phyloP scores from a whole-genome alignment of 192 early-diverging fungal species.

The Gaertneriomyces semiglobifer region DNA sequence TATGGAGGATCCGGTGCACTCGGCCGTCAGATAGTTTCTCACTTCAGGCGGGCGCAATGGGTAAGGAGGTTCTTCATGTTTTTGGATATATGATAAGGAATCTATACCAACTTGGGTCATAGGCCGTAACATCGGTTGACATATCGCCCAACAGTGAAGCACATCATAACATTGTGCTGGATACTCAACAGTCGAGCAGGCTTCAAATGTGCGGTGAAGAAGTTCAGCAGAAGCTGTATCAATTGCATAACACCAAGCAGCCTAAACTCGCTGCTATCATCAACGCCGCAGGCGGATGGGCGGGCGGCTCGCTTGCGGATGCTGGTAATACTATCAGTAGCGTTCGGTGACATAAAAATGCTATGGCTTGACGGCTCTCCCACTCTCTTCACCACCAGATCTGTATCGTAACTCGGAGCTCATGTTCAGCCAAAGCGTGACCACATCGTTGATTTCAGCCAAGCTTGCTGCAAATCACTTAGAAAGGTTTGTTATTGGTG shows the following conservation, averaged over 20 bases:
- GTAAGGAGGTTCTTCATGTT: slow-evolving; percentile 37
- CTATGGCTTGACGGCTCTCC: not conserved
- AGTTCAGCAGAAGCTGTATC: slow-evolving; percentile 36
- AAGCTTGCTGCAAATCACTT: slow-evolving; percentile 71
- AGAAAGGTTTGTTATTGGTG: slow-evolving; percentile 51
- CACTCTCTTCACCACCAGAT: slow-evolving; percentile 8
- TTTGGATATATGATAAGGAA: not conserved
- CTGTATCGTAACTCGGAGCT: slow-evolving; percentile 68
- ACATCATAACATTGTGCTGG: slow-evolving; percentile 64
- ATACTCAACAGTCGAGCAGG: slow-evolving; percentile 27
- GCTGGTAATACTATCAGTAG: slow-evolving; percentile 34
- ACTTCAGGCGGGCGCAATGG: slow-evolving; percentile 73
- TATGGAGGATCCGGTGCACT: slow-evolving; percentile 92
- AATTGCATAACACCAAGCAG: slow-evolving; percentile 21
- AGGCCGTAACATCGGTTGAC: slow-evolving; percentile 79
- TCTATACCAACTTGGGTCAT: slow-evolving; percentile 1
- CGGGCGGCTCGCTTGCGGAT: slow-evolving; percentile 78
- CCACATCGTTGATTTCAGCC: slow-evolving; percentile 80
- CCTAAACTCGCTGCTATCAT: slow-evolving; percentile 75
- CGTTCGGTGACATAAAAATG: not conserved
- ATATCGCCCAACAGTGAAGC: slow-evolving; percentile 70
- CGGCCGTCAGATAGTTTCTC: slow-evolving; percentile 68
- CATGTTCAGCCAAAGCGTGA: slow-evolving; percentile 79
- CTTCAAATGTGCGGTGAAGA: slow-evolving; percentile 62
- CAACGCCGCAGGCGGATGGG: slow-evolving; percentile 95